Evolutionary conservation across 257 asterid genomes (phyloP).

Genomic region (Solanum virginianum): DNA sequence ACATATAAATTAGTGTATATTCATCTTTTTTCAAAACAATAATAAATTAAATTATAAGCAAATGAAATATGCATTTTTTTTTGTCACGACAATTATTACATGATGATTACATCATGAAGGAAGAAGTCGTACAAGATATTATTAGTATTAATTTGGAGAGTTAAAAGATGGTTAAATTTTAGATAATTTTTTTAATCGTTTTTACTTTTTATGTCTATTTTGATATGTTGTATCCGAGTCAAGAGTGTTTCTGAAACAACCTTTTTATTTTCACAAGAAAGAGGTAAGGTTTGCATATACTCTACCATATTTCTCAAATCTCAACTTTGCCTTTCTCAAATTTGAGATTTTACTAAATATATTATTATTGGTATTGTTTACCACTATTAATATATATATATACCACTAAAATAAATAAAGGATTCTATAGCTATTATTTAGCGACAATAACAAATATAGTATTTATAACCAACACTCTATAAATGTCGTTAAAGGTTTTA

Average conservation of each 20-base stretch:
- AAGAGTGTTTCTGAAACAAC: not conserved
- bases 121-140: not conserved
- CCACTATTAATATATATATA: too few species aligned
- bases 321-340: too few species aligned
- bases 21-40: not conserved
- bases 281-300: not conserved
- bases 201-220: not conserved
- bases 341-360: too few species aligned
- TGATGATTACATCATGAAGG: not conserved
- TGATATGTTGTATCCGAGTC: not conserved
- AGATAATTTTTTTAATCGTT: not conserved
- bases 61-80: not conserved
- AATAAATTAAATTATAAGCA: not conserved
- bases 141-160: not conserved
- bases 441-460: too few species aligned
- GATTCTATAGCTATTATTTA: too few species aligned
- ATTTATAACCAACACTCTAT: too few species aligned
- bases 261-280: rapidly evolving
- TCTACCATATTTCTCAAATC: not conserved
- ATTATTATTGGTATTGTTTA: too few species aligned
- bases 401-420: too few species aligned
- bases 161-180: not conserved
- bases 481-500: too few species aligned
- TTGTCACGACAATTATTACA: not conserved
- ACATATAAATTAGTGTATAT: not conserved